These are phyloP conservation scores for Pleurotus citrinopileatus DNA, from an alignment of 768 basidiomycete genomes.

Conservation along the genomic window DNA sequence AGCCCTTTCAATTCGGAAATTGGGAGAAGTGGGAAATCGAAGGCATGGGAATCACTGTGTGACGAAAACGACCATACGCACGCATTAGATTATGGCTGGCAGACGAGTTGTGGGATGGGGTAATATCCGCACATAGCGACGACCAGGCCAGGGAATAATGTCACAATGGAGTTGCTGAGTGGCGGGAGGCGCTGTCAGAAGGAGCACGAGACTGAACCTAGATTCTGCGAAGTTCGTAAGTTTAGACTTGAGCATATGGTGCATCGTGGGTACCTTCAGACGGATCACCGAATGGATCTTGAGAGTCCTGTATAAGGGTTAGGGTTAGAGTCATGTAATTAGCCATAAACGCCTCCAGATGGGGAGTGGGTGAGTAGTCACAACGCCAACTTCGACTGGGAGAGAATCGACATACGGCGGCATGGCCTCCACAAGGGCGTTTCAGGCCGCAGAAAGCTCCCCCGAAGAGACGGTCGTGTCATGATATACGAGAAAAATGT, in stretches of 20 bases:
- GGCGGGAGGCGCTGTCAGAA: slow-evolving; percentile 1
- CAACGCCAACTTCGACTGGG: background rate
- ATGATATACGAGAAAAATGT: too few relatives aligned
- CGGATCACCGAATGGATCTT: background rate
- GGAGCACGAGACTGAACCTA: background rate
- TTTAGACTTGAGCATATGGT: slow-evolving; percentile 8
- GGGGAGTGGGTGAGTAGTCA: background rate
- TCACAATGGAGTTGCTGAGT: too few relatives aligned
- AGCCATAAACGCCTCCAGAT: background rate
- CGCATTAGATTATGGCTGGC: too few relatives aligned
- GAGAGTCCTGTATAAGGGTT: background rate
- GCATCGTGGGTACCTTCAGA: slow-evolving; percentile 2
- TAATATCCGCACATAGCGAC: too few relatives aligned
- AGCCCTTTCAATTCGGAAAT: background rate
- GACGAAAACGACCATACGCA: too few relatives aligned
- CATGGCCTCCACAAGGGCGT: too few relatives aligned
- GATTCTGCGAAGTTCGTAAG: background rate
- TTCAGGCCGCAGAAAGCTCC: too few relatives aligned
- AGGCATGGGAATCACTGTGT: background rate
- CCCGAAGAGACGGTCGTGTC: too few relatives aligned
- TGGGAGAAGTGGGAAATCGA: background rate
- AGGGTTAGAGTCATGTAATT: slow-evolving; percentile 4
- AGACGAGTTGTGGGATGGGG: too few relatives aligned
- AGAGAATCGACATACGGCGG: too few relatives aligned
- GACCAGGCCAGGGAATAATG: too few relatives aligned